Evolutionary conservation across 768 basidiomycete species (phyloP).

Genomic region (Xerocomellus amylosporus): DNA sequence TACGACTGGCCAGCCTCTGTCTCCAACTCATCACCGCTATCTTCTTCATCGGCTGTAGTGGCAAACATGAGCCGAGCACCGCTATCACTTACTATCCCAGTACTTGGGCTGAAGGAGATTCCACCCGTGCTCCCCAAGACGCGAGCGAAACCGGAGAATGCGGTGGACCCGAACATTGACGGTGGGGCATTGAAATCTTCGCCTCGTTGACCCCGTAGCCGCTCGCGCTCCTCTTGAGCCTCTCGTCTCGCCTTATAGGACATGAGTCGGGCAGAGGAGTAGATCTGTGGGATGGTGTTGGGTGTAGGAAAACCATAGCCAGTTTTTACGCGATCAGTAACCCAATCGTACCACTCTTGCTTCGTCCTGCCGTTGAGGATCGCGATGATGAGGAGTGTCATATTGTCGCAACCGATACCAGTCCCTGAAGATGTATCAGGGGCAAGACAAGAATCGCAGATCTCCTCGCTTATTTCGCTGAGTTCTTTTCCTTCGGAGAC

Average conservation of each 20-base stretch:
- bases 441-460: constrained; percentile 92
- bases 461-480: constrained; percentile 79
- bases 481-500: constrained; percentile 78
- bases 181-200: constrained; percentile 27
- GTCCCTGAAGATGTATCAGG: constrained; percentile 87
- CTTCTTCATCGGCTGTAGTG: constrained; percentile 56
- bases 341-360: constrained; percentile 91
- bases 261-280: constrained; percentile 59
- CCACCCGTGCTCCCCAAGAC: constrained; percentile 57
- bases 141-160: constrained; percentile 50
- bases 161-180: constrained; percentile 35
- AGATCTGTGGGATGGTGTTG: constrained; percentile 69
- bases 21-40: constrained; percentile 50
- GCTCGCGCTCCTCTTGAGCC: constrained; percentile 50
- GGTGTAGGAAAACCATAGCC: constrained; percentile 80
- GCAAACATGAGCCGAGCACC: constrained; percentile 59
- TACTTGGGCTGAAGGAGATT: constrained; percentile 61
- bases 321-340: constrained; percentile 75
- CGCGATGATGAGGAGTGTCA: constrained; percentile 93
- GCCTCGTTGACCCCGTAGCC: constrained; percentile 35
- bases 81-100: constrained; percentile 47
- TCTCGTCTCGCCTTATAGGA: constrained; percentile 63
- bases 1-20: constrained; percentile 39
- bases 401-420: constrained; percentile 98
- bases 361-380: constrained; percentile 83